These are phyloP conservation scores for Trichoderma semiorbis DNA, from an alignment of 2,329 filamentous ascomycete genomes.

Conservation along the genomic window DNA sequence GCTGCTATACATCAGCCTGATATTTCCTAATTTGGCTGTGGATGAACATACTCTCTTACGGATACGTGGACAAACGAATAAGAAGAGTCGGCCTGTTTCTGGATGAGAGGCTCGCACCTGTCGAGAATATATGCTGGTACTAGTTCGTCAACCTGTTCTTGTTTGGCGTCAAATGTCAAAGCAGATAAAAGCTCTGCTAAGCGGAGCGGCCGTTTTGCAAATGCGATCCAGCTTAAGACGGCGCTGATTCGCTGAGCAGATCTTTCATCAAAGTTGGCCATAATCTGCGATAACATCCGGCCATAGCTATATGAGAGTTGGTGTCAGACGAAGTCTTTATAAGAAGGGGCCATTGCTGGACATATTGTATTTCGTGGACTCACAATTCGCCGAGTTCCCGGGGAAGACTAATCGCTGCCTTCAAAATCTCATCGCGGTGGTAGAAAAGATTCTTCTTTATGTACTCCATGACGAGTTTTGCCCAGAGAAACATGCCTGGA, in stretches of 20 bases:
- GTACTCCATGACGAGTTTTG: constrained; percentile 35
- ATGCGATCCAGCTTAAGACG: constrained; percentile 37
- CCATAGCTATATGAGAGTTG: constrained; percentile 27
- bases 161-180: constrained; percentile 25
- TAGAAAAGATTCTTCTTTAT: constrained; percentile 31
- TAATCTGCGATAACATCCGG: constrained; percentile 28
- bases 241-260: constrained; percentile 29
- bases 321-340: neutral
- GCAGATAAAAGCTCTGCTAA: constrained; percentile 35
- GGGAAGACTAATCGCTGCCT: constrained; percentile 25
- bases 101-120: constrained; percentile 25
- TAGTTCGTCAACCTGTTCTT: constrained; percentile 12
- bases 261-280: constrained; percentile 23
- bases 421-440: constrained; percentile 19
- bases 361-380: neutral
- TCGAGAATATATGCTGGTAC: constrained; percentile 27
- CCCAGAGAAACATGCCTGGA: constrained; percentile 38
- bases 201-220: constrained; percentile 33
- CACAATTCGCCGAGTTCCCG: constrained; percentile 21
- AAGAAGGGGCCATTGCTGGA: neutral
- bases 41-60: constrained; percentile 25
- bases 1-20: neutral
- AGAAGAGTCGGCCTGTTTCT: constrained; percentile 25
- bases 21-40: too few species aligned
- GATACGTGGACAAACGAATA: constrained; percentile 29